Base-by-base conservation (phyloP, 2,329 filamentous ascomycete genomes). In the Cladophialophora immunda region DNA sequence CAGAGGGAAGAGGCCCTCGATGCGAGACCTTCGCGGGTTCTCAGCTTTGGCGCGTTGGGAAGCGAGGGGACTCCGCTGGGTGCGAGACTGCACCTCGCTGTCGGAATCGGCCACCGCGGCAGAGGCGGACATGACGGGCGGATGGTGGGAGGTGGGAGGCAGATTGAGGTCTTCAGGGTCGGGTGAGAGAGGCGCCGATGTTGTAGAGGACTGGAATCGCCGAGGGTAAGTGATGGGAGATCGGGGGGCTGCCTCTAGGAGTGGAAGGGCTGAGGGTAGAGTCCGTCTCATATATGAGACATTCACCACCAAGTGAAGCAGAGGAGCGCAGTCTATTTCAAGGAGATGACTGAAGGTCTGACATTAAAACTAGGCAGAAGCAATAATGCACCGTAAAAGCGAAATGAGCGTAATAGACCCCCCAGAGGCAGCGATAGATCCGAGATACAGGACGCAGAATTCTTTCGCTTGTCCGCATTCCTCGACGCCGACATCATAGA, bases 1-100 rank as follows among this genome's bases (percentile, higher is more conserved):
- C 25, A 98, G 81, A 1, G 95, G 94, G 72, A 99, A 98, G 78
- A 86, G 89, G 36, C 80, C 74, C 30, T 76, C 72, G 15, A 76
- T 64, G 29, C 70, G 73, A 11, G 71, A 72, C 57, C 66, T 70
- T 56, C 65, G 71, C 58, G 69, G 76, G 71, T 68, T 70, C 47
- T 61, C 75, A 5, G 74, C 75, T 61, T 76, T 75, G 38, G 77
- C 77, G 68, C 82, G 78, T 73, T 84, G 81, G 30, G 83, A 82
- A 36, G 84, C 82, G 57, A 84, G 76, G 68, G 82, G 78, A 29
- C 81, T 79, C 73, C 83, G 81, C 71, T 84, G 84, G 32, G 74
- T 66, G 64, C 75, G 73, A 34, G 58, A 65, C 5, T 73, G 66
- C 15, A 75, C 65, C 64, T 77, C 75, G 53, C 78, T 74, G 62